Percentiles rank a stretch among this genome's conserved stretches.
These are phyloP conservation scores for Dictyostelium brefeldianum DNA, from an alignment of 78 protist genomes.

Conservation along the genomic window DNA sequence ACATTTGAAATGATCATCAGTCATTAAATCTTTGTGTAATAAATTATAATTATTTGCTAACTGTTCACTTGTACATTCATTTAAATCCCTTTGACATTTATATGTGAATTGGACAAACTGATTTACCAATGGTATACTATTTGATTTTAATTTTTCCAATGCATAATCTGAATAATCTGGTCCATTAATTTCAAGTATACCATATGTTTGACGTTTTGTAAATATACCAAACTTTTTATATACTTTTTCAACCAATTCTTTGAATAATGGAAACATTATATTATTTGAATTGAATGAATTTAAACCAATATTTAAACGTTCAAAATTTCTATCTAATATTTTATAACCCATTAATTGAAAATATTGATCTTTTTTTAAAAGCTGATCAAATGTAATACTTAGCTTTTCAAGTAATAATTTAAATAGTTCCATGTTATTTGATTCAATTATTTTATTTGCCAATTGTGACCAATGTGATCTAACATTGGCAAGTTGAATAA, in stretches of 20 bases:
- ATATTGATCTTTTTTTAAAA: too few relatives aligned
- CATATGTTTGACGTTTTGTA: too few relatives aligned
- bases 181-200: background rate
- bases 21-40: background rate
- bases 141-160: background rate
- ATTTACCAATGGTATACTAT: background rate
- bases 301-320: background rate
- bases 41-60: background rate
- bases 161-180: constrained; percentile 1
- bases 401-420: background rate
- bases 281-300: background rate
- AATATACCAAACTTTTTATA: background rate
- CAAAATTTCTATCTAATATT: too few relatives aligned
- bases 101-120: background rate
- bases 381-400: too few relatives aligned
- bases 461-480: too few relatives aligned
- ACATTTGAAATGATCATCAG: constrained; percentile 7
- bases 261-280: background rate
- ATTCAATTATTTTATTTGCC: background rate
- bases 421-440: background rate
- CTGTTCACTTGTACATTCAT: background rate
- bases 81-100: background rate
- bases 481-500: too few relatives aligned
- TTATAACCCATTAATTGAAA: too few relatives aligned
- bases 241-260: background rate